Conservation (phyloP, 176 grass and related monocot species). For the Hordeum vulgare region MorexV3_pseudomolecules_assembly NC_058520.1:118478118-118478617, state of each 20-base stretch:
- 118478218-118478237: too few relatives aligned
- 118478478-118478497: not conserved
- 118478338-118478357: not conserved
- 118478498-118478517: not conserved
- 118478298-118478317: not conserved
- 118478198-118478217: too few relatives aligned
- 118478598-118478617: not conserved
- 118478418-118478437: too few relatives aligned
- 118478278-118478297: not conserved
- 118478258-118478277: not conserved
- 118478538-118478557: not conserved
- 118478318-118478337: conserved; percentile 3
- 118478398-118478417: too few relatives aligned
- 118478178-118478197: too few relatives aligned
- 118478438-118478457: not conserved
- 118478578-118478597: not conserved
- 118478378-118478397: too few relatives aligned
- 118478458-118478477: not conserved
- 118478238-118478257: too few relatives aligned
- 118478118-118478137: not conserved
- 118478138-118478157: not conserved
- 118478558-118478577: not conserved
- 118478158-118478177: not conserved
- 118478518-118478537: not conserved
- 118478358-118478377: too few relatives aligned